phyloP scores from a whole-genome alignment of 1,139 yeast genomes.

The Geotrichum cucujoidarum region DNA sequence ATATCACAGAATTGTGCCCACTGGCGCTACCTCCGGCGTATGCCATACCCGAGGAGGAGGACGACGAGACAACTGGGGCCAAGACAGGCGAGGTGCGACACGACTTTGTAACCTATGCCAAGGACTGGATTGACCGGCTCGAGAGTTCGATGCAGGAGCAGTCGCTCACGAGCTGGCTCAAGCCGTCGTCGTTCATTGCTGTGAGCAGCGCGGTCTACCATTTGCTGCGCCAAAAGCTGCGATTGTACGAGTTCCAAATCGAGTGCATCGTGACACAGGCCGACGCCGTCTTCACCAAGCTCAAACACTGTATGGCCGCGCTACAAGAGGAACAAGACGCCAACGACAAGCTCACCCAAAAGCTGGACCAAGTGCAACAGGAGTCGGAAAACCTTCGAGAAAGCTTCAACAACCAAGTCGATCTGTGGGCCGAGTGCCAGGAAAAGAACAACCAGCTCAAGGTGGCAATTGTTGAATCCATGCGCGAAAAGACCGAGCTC shows the following conservation, averaged over 20 bases:
- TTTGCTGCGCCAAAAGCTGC: background rate
- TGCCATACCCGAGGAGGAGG: no score
- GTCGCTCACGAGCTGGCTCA: background rate
- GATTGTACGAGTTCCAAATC: background rate
- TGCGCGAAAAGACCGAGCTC: no score
- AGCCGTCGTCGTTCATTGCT: background rate
- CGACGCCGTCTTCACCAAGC: background rate
- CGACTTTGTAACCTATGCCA: constrained; percentile 1
- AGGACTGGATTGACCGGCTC: constrained; percentile 2
- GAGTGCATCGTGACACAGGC: background rate
- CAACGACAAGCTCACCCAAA: background rate
- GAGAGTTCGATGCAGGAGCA: background rate
- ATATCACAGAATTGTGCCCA: background rate
- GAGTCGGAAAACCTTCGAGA: no score
- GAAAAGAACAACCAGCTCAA: no score
- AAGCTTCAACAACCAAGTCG: no score
- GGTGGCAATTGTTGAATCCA: no score
- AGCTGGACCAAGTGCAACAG: no score
- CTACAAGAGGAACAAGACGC: background rate
- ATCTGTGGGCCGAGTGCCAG: no score
- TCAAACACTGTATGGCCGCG: background rate
- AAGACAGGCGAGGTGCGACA: background rate
- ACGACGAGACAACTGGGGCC: background rate
- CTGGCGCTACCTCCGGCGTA: constrained; percentile 2
- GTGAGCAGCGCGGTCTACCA: background rate